A percentile compares a stretch with the other conserved stretches of the same genome.
Evolutionary conservation across 495 filamentous ascomycete species (phyloP).

Genomic region (Trichocladium antarcticum): DNA sequence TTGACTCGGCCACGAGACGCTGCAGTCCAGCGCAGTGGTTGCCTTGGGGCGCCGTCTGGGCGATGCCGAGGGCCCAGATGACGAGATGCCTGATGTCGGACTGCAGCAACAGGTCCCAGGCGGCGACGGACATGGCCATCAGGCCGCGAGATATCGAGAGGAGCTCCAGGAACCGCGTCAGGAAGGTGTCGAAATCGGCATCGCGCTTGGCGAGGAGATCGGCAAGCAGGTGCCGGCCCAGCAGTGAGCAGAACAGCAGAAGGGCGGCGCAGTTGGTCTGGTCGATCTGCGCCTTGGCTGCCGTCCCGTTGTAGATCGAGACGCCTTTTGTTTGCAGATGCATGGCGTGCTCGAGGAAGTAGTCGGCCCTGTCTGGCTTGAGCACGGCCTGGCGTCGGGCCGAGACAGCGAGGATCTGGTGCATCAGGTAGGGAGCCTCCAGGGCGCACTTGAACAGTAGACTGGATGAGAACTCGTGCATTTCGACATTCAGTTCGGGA

Average conservation of each 20-base stretch:
- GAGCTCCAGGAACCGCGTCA: slow-evolving; percentile 23
- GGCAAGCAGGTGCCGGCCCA: slow-evolving; percentile 28
- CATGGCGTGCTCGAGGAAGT: slow-evolving; percentile 22
- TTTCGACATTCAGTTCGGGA: slow-evolving; percentile 18
- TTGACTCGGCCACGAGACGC: slow-evolving; percentile 13
- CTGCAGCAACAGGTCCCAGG: slow-evolving; percentile 27
- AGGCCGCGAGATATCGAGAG: slow-evolving; percentile 25
- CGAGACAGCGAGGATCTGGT: slow-evolving; percentile 29
- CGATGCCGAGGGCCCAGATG: slow-evolving; percentile 14
- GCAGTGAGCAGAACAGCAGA: slow-evolving; percentile 25
- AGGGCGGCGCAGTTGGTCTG: slow-evolving; percentile 27
- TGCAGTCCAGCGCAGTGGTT: slow-evolving; percentile 13
- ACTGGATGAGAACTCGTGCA: slow-evolving; percentile 9
- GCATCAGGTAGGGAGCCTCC: slow-evolving; percentile 26
- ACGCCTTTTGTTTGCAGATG: slow-evolving; percentile 28
- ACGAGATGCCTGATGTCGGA: slow-evolving; percentile 23
- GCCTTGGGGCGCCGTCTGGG: slow-evolving; percentile 5
- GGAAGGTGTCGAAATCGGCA: slow-evolving; percentile 22
- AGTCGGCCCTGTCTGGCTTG: slow-evolving; percentile 13
- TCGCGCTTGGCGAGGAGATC: slow-evolving; percentile 24
- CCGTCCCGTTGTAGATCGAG: slow-evolving; percentile 28
- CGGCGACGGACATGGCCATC: slow-evolving; percentile 20
- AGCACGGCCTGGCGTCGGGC: slow-evolving; percentile 25
- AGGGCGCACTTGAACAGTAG: slow-evolving; percentile 18
- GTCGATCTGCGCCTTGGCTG: slow-evolving; percentile 20